Conservation (phyloP, 768 basidiomycete species). For the Fistulinella prunicolor region DNA sequence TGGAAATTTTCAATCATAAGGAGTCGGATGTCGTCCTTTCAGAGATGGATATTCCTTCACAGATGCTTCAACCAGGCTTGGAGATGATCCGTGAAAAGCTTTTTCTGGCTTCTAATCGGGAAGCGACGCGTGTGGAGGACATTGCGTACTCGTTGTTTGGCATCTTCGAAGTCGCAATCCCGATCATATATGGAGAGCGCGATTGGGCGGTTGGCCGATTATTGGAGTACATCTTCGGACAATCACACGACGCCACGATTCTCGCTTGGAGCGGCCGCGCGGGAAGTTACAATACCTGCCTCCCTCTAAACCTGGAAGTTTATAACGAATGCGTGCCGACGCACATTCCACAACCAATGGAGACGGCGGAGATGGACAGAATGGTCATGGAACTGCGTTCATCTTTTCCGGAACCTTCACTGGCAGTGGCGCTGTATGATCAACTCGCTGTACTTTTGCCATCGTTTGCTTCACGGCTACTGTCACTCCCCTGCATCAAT, state of each 20-base stretch:
- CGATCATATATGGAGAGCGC: neutral
- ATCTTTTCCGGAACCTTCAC: too few relatives aligned
- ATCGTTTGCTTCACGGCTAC: too few relatives aligned
- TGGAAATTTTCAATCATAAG: neutral
- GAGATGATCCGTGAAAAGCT: neutral
- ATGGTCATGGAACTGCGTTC: too few relatives aligned
- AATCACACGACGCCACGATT: neutral
- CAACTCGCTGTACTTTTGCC: too few relatives aligned
- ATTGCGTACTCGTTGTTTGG: neutral
- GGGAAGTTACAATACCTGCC: neutral
- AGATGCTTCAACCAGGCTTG: neutral
- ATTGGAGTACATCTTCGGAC: neutral
- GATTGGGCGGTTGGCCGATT: neutral
- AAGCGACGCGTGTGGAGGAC: neutral
- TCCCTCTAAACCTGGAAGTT: neutral
- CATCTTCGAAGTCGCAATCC: neutral
- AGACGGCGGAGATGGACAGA: too few relatives aligned
- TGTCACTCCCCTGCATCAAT: too few relatives aligned
- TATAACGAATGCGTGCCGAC: neutral
- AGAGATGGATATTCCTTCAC: neutral
- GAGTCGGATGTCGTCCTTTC: neutral
- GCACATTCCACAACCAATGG: neutral
- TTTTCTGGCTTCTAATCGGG: neutral
- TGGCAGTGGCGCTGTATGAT: too few relatives aligned
- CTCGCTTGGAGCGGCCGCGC: too few relatives aligned